These are phyloP conservation scores for Rhynchosporium graminicola DNA, from an alignment of 2,329 filamentous ascomycete species.

Conservation along the genomic window DNA sequence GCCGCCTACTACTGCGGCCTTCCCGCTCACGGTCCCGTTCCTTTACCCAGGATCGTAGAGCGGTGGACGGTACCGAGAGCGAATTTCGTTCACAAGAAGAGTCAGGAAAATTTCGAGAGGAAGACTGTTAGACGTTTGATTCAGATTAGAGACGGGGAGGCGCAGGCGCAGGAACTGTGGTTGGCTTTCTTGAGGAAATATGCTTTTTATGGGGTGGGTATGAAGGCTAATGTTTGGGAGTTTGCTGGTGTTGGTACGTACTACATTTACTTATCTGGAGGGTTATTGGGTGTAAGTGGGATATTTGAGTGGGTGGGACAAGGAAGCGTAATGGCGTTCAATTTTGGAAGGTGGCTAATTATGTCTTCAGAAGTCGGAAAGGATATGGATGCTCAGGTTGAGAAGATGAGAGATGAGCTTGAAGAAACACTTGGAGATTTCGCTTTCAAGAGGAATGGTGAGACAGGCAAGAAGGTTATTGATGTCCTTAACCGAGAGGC, in stretches of 20 bases:
- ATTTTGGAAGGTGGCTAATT: conserved; percentile 21
- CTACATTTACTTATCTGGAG: background rate
- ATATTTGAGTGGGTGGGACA: background rate
- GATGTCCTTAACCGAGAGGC: conserved; percentile 57
- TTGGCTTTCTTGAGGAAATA: conserved; percentile 89
- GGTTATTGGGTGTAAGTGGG: background rate
- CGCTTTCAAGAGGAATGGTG: conserved; percentile 52
- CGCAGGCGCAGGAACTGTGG: conserved; percentile 88
- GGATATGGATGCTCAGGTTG: conserved; percentile 52
- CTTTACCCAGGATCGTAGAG: conserved; percentile 82
- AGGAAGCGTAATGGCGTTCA: background rate
- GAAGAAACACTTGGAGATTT: conserved; percentile 57
- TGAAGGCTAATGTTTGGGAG: conserved; percentile 98
- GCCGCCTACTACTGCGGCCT: conserved; percentile 93
- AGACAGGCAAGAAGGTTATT: conserved; percentile 56
- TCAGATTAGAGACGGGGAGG: conserved; percentile 88
- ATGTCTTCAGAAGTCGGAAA: conserved; percentile 49
- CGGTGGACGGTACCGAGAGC: conserved; percentile 90
- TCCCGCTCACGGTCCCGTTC: conserved; percentile 80
- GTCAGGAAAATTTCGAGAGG: conserved; percentile 95
- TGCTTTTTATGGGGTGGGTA: conserved; percentile 92
- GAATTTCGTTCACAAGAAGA: conserved; percentile 96
- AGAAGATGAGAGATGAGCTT: conserved; percentile 47
- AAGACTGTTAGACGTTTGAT: conserved; percentile 84
- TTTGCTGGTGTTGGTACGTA: conserved; percentile 69